Evolutionary conservation across 1,284 basidiomycete genomes (phyloP).

Genomic region (Ceratobasidium sp.): DNA sequence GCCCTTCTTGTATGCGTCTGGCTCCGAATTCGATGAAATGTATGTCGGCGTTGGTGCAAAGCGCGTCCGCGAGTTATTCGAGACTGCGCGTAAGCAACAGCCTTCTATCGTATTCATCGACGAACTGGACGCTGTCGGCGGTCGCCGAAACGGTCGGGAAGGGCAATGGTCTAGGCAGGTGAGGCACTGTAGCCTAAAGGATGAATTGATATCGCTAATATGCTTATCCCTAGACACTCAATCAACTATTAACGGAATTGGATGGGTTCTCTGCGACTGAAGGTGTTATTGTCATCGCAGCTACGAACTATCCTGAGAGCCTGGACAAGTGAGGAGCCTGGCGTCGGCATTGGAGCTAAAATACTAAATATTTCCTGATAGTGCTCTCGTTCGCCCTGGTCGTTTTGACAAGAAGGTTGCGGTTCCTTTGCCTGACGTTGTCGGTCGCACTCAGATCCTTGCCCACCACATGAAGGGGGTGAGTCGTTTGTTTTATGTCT

Average conservation of each 20-base stretch:
- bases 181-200: background rate
- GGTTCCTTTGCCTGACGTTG: constrained; percentile 87
- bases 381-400: constrained; percentile 90
- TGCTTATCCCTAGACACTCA: constrained; percentile 67
- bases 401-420: constrained; percentile 91
- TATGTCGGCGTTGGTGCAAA: constrained; percentile 96
- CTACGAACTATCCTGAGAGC: constrained; percentile 93
- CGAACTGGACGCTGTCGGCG: constrained; percentile 91
- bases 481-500: constrained; percentile 42
- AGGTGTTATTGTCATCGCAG: constrained; percentile 91
- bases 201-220: background rate
- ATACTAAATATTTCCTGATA: constrained; percentile 48
- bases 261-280: constrained; percentile 89
- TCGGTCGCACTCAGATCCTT: constrained; percentile 84
- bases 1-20: constrained; percentile 87
- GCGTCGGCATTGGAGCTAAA: background rate
- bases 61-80: constrained; percentile 94
- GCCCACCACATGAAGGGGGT: constrained; percentile 88
- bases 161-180: constrained; percentile 82
- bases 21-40: constrained; percentile 98
- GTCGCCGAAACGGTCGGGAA: constrained; percentile 87
- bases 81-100: constrained; percentile 91
- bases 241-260: constrained; percentile 93
- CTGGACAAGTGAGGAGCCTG: constrained; percentile 72
- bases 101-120: constrained; percentile 97